phyloP scores from a whole-genome alignment of 345 rosid species.

The Brassica cretica region DNA sequence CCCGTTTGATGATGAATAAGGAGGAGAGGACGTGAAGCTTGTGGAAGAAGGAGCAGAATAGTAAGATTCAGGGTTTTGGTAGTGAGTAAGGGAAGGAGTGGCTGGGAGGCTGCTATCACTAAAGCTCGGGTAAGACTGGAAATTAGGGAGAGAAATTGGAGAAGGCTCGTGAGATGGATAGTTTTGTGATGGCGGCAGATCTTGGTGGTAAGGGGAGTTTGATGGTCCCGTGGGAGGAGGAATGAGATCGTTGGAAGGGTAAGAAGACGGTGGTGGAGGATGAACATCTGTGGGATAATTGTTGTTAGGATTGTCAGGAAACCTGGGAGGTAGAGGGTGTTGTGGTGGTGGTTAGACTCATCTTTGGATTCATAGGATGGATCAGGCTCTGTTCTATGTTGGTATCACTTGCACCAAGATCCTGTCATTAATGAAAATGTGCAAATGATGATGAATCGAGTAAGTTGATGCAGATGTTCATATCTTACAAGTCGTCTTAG shows the following conservation, averaged over 20 bases:
- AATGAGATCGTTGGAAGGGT: conserved; percentile 58
- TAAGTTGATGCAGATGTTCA: conserved; percentile 21
- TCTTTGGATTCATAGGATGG: conserved; percentile 49
- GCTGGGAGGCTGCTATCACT: conserved; percentile 76
- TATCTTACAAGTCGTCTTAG: no score
- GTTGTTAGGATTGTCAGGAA: no score
- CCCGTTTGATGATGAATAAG: conserved; percentile 45
- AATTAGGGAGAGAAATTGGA: conserved; percentile 64
- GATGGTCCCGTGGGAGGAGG: conserved; percentile 41
- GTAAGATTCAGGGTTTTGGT: conserved; percentile 68
- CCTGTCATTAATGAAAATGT: conserved; percentile 59
- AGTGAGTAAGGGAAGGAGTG: conserved; percentile 58
- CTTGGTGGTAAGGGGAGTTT: conserved; percentile 57
- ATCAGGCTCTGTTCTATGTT: conserved; percentile 45
- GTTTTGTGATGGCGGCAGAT: conserved; percentile 48
- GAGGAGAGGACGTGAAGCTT: conserved; percentile 42
- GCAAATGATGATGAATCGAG: not conserved
- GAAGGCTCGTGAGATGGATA: conserved; percentile 60
- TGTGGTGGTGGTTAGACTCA: conserved; percentile 48
- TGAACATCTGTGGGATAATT: no score
- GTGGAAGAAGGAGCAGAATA: conserved; percentile 57
- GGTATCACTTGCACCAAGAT: conserved; percentile 48
- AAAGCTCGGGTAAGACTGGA: conserved; percentile 91
- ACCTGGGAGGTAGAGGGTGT: conserved; percentile 44
- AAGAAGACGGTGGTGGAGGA: conserved; percentile 47